Percentiles rank a stretch among this genome's conserved stretches.
Evolutionary conservation across 1,139 yeast genomes (phyloP).

Genomic region (Kodamaea arcana): DNA sequence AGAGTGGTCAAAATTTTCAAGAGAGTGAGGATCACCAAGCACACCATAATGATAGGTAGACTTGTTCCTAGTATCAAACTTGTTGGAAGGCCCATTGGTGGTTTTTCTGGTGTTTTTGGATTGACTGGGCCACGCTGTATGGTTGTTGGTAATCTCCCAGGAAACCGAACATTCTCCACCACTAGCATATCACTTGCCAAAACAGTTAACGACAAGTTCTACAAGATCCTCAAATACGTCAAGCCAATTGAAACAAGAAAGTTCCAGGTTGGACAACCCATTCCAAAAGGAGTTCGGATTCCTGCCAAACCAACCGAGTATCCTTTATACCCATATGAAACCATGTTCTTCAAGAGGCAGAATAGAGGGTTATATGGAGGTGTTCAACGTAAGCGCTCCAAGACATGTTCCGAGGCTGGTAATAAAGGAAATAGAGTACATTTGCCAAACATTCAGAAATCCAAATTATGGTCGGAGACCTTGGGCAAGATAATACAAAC

Average conservation of each 20-base stretch:
- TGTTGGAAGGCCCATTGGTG: too few relatives aligned
- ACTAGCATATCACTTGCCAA: conserved; percentile 7
- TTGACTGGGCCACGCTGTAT: too few relatives aligned
- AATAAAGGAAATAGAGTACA: conserved; percentile 76
- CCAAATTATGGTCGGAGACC: conserved; percentile 81
- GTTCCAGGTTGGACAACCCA: conserved; percentile 35
- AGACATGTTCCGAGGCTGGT: conserved; percentile 69
- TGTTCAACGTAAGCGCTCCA: conserved; percentile 71
- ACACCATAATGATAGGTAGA: too few relatives aligned
- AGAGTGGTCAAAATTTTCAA: too few relatives aligned
- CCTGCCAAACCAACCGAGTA: conserved; percentile 47
- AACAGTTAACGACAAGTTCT: conserved; percentile 23
- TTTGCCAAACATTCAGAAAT: conserved; percentile 74
- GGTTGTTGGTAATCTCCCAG: not conserved
- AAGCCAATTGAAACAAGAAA: conserved; percentile 34
- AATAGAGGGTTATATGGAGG: conserved; percentile 91
- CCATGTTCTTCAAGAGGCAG: conserved; percentile 74
- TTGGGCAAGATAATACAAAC: conserved; percentile 53
- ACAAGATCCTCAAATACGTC: conserved; percentile 38
- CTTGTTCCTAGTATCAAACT: too few relatives aligned
- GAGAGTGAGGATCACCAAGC: too few relatives aligned
- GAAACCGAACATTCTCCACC: conserved; percentile 6
- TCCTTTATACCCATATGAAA: conserved; percentile 82
- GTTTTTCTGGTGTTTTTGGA: too few relatives aligned
- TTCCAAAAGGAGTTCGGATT: conserved; percentile 31